Base-by-base conservation (phyloP, 345 rosid genomes). In the Salix udensis region DNA sequence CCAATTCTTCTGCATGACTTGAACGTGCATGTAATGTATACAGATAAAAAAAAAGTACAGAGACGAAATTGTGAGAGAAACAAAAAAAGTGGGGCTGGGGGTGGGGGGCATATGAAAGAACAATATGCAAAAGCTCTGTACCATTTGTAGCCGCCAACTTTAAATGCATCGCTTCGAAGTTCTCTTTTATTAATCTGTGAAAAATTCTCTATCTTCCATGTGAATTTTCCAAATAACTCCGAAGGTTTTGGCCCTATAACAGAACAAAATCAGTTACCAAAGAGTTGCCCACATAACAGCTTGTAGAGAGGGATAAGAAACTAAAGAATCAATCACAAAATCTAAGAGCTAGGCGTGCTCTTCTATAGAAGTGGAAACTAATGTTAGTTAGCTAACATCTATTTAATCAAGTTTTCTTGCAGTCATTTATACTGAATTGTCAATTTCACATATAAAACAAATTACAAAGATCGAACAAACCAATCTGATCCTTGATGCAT, bases 131-230 rank as follows among this genome's bases (percentile, higher is more conserved):
- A 34, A 82, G 34, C 53, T 52, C 9, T 90, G 62, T 90, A 95
- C 97, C 98, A 93, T 86, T 93, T 88, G 88, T 88, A 91, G 82
- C 98, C 94, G 34, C 97, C 98, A 80, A 89, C 96, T 77, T 89
- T 92, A 88, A 95, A 95, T 71, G 86, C 86, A 85, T 67, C 76
- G 67, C 98, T 86, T 75, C 93, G 92, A 68, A 90, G 93, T 83
- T 91, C 98, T 58, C 92, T 83, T 86, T 93, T 89, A 82, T 84
- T 91, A 77, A 86, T 88, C 87, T 93, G 90, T 23, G 98, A 95
- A 83, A 90, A 95, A 21, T 91, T 91, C 62, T 88, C 92, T 78
- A 95, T 95, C 90, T 85, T 90, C 98, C 98, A 95, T n/a, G 96
- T 91, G 81, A 85, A 36, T 76, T 72, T 91, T 83, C 97, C 94